A percentile compares a stretch with the other conserved stretches of the same genome.
Evolutionary conservation across 148 eudicot species (phyloP).

Genomic region (Salicornia ramosissima): DNA sequence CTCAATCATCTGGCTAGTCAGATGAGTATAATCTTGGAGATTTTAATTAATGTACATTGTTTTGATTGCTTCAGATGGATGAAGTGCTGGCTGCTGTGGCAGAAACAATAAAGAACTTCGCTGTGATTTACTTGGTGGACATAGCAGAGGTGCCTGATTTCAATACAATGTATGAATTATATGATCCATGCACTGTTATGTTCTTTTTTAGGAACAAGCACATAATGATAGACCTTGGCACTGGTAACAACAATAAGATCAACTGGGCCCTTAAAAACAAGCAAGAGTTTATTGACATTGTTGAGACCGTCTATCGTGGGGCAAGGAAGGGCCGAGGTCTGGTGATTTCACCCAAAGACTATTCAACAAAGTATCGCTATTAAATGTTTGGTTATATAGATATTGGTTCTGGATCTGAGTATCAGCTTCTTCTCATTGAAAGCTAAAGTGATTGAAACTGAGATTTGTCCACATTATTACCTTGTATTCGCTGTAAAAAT

Average conservation of each 20-base stretch:
- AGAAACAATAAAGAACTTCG: slow-evolving; percentile 23
- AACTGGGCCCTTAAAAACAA: slow-evolving; percentile 32
- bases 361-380: slow-evolving; percentile 34
- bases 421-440: neutral
- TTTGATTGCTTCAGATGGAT: slow-evolving; percentile 23
- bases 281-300: slow-evolving; percentile 30
- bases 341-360: slow-evolving; percentile 39
- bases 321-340: slow-evolving; percentile 37
- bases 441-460: neutral
- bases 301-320: slow-evolving; percentile 31
- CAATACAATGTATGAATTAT: slow-evolving; percentile 30
- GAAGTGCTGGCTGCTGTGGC: slow-evolving; percentile 28
- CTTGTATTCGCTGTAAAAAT: neutral
- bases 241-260: slow-evolving; percentile 28
- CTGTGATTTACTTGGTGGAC: slow-evolving; percentile 25
- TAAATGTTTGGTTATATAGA: slow-evolving; percentile 1
- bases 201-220: slow-evolving; percentile 30
- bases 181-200: slow-evolving; percentile 27
- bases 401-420: neutral
- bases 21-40: neutral
- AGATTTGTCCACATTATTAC: too few relatives aligned
- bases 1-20: neutral
- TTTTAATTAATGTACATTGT: neutral
- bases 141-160: slow-evolving; percentile 27
- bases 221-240: slow-evolving; percentile 33